Evolutionary conservation across 331 rosid species (phyloP).

Genomic region (Acacia pycnantha): DNA sequence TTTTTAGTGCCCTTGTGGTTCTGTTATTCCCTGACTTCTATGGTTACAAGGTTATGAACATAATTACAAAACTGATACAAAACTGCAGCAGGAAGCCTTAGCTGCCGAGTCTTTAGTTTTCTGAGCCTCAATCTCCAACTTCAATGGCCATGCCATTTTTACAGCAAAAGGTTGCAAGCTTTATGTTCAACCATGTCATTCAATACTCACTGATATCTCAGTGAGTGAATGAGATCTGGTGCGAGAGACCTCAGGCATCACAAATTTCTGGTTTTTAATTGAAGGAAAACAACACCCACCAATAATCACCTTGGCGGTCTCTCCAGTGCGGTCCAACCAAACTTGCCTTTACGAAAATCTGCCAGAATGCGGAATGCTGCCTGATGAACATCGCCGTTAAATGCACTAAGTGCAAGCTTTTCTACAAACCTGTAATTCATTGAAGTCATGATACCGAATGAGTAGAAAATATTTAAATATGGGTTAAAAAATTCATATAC

Average conservation of each 20-base stretch:
- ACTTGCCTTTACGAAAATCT: constrained; percentile 86
- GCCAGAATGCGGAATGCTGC: constrained; percentile 75
- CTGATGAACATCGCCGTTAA: constrained; percentile 77
- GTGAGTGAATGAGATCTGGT: constrained; percentile 1
- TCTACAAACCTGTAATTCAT: constrained; percentile 61
- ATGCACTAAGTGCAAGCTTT: constrained; percentile 71
- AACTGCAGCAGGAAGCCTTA: constrained; percentile 19
- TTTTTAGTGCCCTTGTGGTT: not conserved
- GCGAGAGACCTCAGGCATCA: not conserved
- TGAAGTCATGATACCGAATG: not conserved
- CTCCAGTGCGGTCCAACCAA: constrained; percentile 91
- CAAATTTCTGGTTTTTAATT: not conserved
- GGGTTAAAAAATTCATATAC: not conserved
- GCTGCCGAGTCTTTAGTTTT: constrained; percentile 15
- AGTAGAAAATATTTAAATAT: not conserved
- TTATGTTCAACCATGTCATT: constrained; percentile 19
- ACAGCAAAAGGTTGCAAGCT: not conserved
- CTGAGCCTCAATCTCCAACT: constrained; percentile 16
- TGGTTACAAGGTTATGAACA: not conserved
- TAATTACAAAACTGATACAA: not conserved
- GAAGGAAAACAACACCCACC: constrained; percentile 17
- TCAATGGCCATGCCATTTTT: not conserved
- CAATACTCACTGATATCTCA: constrained; percentile 1
- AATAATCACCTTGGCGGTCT: constrained; percentile 68
- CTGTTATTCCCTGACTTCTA: not conserved